phyloP scores from a whole-genome alignment of 352 stramenopile genomes.

The Pythium vanterpoolii region DNA sequence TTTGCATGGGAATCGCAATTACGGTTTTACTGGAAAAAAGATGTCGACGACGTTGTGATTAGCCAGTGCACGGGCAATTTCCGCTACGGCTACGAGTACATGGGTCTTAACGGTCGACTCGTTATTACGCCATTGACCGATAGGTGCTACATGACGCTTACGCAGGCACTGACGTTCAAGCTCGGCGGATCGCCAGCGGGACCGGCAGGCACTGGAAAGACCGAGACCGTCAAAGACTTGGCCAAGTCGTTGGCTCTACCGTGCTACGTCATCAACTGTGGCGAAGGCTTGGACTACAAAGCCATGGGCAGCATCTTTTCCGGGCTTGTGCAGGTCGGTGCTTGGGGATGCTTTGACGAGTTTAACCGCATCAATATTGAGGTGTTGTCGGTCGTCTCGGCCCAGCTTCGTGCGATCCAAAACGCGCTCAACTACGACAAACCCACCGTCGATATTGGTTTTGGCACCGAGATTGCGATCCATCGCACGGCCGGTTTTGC shows the following conservation, averaged over 20 bases:
- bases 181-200: slow-evolving; percentile 91
- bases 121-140: slow-evolving; percentile 96
- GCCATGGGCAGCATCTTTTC: slow-evolving; percentile 96
- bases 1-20: slow-evolving; percentile 90
- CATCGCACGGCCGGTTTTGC: slow-evolving; percentile 91
- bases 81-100: slow-evolving; percentile 95
- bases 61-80: slow-evolving; percentile 91
- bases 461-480: slow-evolving; percentile 89
- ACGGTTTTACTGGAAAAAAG: slow-evolving; percentile 90
- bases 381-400: slow-evolving; percentile 84
- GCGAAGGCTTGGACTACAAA: slow-evolving; percentile 92
- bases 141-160: slow-evolving; percentile 96
- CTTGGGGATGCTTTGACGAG: slow-evolving; percentile 91
- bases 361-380: slow-evolving; percentile 91
- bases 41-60: slow-evolving; percentile 88
- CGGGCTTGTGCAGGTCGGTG: slow-evolving; percentile 90
- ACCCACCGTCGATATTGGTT: slow-evolving; percentile 89
- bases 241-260: slow-evolving; percentile 94
- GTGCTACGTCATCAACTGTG: slow-evolving; percentile 95
- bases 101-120: slow-evolving; percentile 94
- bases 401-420: slow-evolving; percentile 90
- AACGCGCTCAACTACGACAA: slow-evolving; percentile 92
- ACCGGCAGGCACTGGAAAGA: slow-evolving; percentile 94
- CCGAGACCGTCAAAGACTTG: slow-evolving; percentile 94
- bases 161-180: slow-evolving; percentile 95